A percentile compares a stretch with the other conserved stretches of the same genome.
These are phyloP conservation scores for Chenopodium berlandieri DNA, from an alignment of 148 eudicot genomes.

Conservation along the genomic window DNA sequence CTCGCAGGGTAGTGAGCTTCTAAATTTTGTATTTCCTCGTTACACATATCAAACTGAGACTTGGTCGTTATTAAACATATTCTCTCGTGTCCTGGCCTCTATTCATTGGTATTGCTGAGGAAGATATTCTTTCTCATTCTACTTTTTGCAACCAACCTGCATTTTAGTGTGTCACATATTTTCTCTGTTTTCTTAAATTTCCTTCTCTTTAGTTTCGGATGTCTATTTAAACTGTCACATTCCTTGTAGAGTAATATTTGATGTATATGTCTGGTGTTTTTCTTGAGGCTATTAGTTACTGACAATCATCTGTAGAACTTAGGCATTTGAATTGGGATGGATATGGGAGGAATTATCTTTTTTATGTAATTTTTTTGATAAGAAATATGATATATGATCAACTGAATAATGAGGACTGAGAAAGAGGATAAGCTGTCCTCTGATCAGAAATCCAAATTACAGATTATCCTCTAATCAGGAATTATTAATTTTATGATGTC, in stretches of 20 bases:
- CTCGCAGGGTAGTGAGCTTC: neutral
- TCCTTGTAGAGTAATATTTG: neutral
- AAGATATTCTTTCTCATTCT: neutral
- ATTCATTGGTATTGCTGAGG: neutral
- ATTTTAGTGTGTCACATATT: neutral
- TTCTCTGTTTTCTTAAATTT: neutral
- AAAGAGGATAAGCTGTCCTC: no score
- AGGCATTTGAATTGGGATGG: constrained; percentile 5
- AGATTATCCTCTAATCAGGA: no score
- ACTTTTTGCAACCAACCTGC: neutral
- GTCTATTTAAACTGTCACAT: neutral
- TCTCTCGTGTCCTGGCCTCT: neutral
- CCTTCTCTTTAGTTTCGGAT: neutral
- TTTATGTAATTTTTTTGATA: neutral
- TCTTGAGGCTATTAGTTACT: neutral
- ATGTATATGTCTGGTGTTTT: neutral
- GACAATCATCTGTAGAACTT: no score
- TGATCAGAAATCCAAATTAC: no score
- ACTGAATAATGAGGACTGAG: no score
- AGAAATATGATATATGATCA: no score
- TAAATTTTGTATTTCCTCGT: neutral
- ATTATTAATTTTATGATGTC: no score
- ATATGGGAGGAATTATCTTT: neutral
- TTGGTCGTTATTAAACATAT: neutral
- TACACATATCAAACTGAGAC: neutral